Evolutionary conservation across 2,329 filamentous ascomycete species (phyloP), one percentile per base, ranked within the genome.

Genomic region (Beauveria bassiana): DNA sequence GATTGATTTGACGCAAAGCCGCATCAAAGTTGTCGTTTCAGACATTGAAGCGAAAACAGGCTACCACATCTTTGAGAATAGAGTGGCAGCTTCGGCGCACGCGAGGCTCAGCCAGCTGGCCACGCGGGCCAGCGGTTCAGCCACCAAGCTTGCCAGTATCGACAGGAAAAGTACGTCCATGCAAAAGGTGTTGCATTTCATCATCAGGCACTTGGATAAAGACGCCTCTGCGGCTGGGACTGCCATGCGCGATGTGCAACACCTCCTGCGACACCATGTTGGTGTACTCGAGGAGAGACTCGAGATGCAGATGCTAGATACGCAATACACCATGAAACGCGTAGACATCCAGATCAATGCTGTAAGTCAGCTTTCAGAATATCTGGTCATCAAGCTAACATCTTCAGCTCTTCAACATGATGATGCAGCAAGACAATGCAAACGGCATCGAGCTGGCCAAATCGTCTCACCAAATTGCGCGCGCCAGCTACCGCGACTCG

Each of bases 331-430:
- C 1, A 59, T 71, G 59, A 74, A 74, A 63, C 71, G 75, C 14
- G 71, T 74, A 1, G 69, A 76, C 24, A 70, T 77, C n/a, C 75
- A 77, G 46, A 75, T 75, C 43, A 68, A 71, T 53, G 73, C 70
- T n/a, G 73, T 74, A 68, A 62, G 72, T 69, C 24, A 14, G 26
- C 22, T 18, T 38, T 9, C 43, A 24, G 28, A 7, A 4, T 4
- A 5, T 16, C 5, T 38, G 34, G 34, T 16, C 34, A 10, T 14
- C 34, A 56, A 22, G 42, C 42, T 56, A 24, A 55, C 51, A 31
- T 2, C 24, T 20, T 2, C 31, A 75, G 70, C 68, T 77, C 22
- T 72, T 75, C 49, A 72, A 73, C 61, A 69, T 77, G 50, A 75
- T 77, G 58, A 70, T 72, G 7, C 71, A 73, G 64, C 68, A 71